These are phyloP conservation scores for Aspergillus costaricaensis DNA, from an alignment of 2,329 filamentous ascomycete genomes.

Conservation along the genomic window DNA sequence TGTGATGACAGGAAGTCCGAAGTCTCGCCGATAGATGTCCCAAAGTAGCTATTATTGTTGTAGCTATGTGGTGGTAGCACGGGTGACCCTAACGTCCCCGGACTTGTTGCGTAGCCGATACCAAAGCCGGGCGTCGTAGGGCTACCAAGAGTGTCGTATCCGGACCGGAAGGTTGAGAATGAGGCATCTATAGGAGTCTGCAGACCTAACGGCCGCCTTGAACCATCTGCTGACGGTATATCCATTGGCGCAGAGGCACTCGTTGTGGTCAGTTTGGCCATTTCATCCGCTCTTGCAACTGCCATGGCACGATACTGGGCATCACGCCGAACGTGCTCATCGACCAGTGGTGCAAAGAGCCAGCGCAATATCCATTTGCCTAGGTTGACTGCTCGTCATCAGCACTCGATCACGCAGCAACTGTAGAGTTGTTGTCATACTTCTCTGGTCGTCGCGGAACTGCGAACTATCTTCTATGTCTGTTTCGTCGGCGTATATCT, in stretches of 20 bases:
- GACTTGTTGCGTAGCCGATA: conserved; percentile 73
- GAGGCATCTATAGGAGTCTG: conserved; percentile 38
- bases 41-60: conserved; percentile 33
- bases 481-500: conserved; percentile 93
- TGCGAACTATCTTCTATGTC: conserved; percentile 71
- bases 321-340: conserved; percentile 86
- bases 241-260: conserved; percentile 65
- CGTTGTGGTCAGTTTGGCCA: conserved; percentile 55
- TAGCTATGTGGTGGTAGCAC: conserved; percentile 22
- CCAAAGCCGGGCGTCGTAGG: conserved; percentile 73
- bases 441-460: conserved; percentile 90
- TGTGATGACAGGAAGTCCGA: conserved; percentile 49
- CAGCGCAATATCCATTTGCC: conserved; percentile 96
- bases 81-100: conserved; percentile 47
- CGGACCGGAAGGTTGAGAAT: conserved; percentile 60
- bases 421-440: conserved; percentile 52
- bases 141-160: conserved; percentile 61
- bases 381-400: conserved; percentile 70
- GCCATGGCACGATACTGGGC: conserved; percentile 70
- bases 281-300: conserved; percentile 63
- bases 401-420: background rate
- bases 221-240: conserved; percentile 46
- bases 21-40: conserved; percentile 35
- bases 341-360: conserved; percentile 83
- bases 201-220: conserved; percentile 29